These are phyloP conservation scores for Aspergillus proliferans DNA, from an alignment of 2,329 filamentous ascomycete species.

Conservation along the genomic window DNA sequence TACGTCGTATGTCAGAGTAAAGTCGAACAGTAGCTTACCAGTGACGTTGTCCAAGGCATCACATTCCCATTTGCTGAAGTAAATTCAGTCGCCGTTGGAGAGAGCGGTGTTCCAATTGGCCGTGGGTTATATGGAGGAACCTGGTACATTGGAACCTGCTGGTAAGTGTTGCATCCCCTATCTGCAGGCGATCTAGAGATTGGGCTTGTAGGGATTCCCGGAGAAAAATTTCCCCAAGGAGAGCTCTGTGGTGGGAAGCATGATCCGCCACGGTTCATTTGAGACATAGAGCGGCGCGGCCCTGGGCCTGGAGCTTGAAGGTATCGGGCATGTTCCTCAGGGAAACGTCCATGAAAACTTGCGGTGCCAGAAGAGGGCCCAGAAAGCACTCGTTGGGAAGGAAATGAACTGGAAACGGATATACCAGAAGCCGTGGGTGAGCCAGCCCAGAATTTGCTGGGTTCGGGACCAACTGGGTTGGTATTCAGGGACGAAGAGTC, in stretches of 20 bases:
- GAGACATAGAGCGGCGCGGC: constrained; percentile 25
- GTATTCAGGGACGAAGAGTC: constrained; percentile 17
- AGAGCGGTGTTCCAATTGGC: constrained; percentile 59
- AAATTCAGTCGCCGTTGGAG: constrained; percentile 69
- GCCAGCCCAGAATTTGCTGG: constrained; percentile 26
- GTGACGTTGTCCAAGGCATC: constrained; percentile 28
- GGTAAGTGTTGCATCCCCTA: constrained; percentile 26
- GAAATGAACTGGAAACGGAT: constrained; percentile 15
- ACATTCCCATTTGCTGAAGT: constrained; percentile 42
- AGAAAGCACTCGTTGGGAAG: constrained; percentile 30
- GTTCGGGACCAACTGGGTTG: constrained; percentile 19
- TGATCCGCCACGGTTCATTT: constrained; percentile 24
- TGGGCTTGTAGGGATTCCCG: constrained; percentile 18
- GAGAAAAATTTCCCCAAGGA: constrained; percentile 28
- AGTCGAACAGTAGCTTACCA: constrained; percentile 42
- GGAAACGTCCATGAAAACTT: constrained; percentile 23
- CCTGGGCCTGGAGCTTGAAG: constrained; percentile 18
- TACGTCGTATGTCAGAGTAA: constrained; percentile 15
- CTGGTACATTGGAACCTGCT: constrained; percentile 31
- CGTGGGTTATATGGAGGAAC: constrained; percentile 47
- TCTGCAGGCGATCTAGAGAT: constrained; percentile 22
- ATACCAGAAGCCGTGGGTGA: constrained; percentile 15
- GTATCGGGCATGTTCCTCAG: constrained; percentile 26
- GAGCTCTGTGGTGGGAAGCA: constrained; percentile 29
- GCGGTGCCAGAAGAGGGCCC: constrained; percentile 23